A percentile compares a stretch with the other conserved stretches of the same genome.
Conservation (phyloP, 257 asterid species). For the Solanum sejunctum region DNA sequence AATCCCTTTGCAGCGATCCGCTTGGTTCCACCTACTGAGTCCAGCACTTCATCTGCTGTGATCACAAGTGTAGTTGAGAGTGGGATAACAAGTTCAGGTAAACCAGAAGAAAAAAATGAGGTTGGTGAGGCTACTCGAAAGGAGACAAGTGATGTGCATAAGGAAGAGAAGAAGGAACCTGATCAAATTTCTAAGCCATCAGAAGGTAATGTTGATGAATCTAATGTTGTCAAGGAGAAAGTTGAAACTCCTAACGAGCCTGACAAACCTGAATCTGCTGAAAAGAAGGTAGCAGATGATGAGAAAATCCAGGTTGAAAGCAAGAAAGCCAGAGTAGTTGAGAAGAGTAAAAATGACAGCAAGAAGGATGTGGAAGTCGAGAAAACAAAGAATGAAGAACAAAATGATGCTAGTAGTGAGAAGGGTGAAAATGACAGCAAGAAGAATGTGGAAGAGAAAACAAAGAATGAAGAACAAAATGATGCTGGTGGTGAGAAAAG, state of each 20-base stretch:
- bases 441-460: slow-evolving; percentile 19
- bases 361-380: slow-evolving; percentile 17
- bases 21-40: slow-evolving; percentile 30
- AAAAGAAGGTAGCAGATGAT: slow-evolving; percentile 2
- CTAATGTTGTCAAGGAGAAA: slow-evolving; percentile 15
- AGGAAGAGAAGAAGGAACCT: background rate
- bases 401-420: slow-evolving; percentile 23
- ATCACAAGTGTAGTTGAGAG: background rate
- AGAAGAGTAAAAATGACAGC: slow-evolving; percentile 13
- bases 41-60: slow-evolving; percentile 7
- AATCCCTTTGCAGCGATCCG: slow-evolving; percentile 75
- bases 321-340: slow-evolving; percentile 15
- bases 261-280: background rate
- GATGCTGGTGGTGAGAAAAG: slow-evolving; percentile 18
- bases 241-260: background rate
- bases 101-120: background rate
- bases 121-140: slow-evolving; percentile 5
- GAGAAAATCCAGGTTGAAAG: background rate
- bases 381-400: slow-evolving; percentile 20
- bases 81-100: background rate
- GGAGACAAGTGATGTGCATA: background rate
- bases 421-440: slow-evolving; percentile 27
- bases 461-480: slow-evolving; percentile 23
- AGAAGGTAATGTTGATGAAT: slow-evolving; percentile 21
- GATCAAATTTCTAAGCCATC: slow-evolving; percentile 12